Evolutionary conservation across 768 basidiomycete species (phyloP).

Genomic region (Exidia glandulosa): DNA sequence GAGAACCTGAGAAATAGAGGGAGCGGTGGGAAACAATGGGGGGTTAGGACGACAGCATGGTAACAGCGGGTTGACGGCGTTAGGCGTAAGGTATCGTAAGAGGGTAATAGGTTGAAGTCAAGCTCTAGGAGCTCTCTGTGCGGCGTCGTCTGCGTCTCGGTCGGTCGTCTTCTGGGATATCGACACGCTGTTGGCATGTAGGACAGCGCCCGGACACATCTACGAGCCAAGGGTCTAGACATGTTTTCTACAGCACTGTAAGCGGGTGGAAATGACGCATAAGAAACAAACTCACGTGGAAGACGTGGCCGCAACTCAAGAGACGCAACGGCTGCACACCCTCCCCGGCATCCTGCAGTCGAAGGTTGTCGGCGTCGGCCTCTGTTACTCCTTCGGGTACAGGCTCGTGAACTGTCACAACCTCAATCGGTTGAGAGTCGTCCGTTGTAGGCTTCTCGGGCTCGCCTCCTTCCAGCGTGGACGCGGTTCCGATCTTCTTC

Average conservation of each 20-base stretch:
- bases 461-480: background rate
- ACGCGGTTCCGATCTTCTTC: slow-evolving; percentile 2
- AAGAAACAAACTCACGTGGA: slow-evolving; percentile 53
- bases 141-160: background rate
- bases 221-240: slow-evolving; percentile 80
- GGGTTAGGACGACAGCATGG: no score
- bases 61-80: background rate
- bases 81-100: background rate
- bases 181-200: slow-evolving; percentile 47
- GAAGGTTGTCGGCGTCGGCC: slow-evolving; percentile 27
- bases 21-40: no score
- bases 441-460: background rate
- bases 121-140: no score
- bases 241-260: slow-evolving; percentile 55
- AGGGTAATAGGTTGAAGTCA: background rate
- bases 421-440: background rate
- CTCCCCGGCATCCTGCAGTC: slow-evolving; percentile 60
- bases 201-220: slow-evolving; percentile 84
- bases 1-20: background rate
- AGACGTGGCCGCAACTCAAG: slow-evolving; percentile 75
- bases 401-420: background rate
- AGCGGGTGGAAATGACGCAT: background rate
- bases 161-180: background rate
- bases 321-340: slow-evolving; percentile 68
- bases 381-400: background rate